Conservation (phyloP, 805 yeast genomes). For the Metschnikowia santaceciliae region DNA sequence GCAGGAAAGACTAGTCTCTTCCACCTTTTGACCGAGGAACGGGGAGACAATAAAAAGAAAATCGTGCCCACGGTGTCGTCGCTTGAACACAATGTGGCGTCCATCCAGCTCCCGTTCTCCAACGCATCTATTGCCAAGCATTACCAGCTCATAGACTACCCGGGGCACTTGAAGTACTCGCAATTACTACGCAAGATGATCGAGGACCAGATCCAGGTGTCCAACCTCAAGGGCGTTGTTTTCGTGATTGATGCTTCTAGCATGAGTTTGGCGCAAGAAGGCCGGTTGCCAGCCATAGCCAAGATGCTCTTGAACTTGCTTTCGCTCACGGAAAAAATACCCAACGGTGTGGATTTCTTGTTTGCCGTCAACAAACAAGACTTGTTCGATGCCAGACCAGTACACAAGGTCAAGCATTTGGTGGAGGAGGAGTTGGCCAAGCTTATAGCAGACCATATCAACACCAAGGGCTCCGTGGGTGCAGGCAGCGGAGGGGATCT, state of each 20-base stretch:
- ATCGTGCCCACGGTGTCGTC: constrained; percentile 31
- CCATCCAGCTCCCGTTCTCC: constrained; percentile 32
- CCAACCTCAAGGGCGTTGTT: constrained; percentile 59
- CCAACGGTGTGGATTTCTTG: constrained; percentile 68
- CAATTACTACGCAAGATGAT: constrained; percentile 51
- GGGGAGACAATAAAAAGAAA: constrained; percentile 1
- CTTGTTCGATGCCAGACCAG: constrained; percentile 76
- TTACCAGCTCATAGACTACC: constrained; percentile 67
- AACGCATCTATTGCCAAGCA: constrained; percentile 33
- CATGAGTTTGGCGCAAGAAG: constrained; percentile 41
- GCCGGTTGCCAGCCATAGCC: constrained; percentile 43
- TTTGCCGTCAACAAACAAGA: constrained; percentile 86
- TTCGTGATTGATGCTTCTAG: constrained; percentile 76
- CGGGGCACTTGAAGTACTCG: constrained; percentile 80
- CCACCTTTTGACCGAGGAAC: constrained; percentile 22
- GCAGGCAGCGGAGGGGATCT: constrained; percentile 39
- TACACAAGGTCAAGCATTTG: constrained; percentile 51
- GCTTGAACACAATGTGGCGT: constrained; percentile 32
- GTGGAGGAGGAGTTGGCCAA: constrained; percentile 63
- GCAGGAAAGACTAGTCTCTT: constrained; percentile 66
- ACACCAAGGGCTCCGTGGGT: constrained; percentile 21
- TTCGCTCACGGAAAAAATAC: constrained; percentile 55
- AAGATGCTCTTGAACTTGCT: constrained; percentile 57
- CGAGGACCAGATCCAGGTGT: constrained; percentile 33
- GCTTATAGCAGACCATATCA: constrained; percentile 45